Base-by-base conservation (phyloP, 148 eudicot species). In the Drosera capensis region DNA sequence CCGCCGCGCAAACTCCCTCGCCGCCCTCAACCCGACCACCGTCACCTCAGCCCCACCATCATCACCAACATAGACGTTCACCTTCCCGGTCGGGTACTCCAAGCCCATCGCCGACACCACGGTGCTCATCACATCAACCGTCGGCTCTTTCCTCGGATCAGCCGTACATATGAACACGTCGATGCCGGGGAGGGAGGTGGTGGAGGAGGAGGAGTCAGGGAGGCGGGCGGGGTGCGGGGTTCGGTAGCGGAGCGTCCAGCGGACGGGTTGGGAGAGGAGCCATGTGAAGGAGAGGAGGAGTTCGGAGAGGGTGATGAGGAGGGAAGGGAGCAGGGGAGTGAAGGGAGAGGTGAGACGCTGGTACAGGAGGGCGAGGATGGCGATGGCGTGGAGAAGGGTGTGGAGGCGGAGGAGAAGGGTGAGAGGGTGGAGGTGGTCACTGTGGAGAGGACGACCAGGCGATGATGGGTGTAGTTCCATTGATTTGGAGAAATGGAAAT, bases 141-240 rank as follows among this genome's bases (percentile, higher is more conserved):
- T 24, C 0, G 75, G 71, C 43, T 65, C 71, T 29, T 40, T 70
- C 0, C 23, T 36, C 5, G 71, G 64, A 25, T 70, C 71, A 0
- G 75, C 46, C 1, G 75, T 53, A 35, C 70, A 65, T 14, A 70
- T 45, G 21, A 70, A 53, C 18, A 70, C 58, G 25, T 70, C 75
- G 1, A 70, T 24, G 0, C 50, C 41, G 0, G 75, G 68, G 7
- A 70, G 52, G 1, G 35, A 7, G 0, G 39, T 35, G 0, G 58
- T 57, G n/a, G n/a, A n/a, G n/a, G n/a, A n/a, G n/a, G n/a, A n/a
- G n/a, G n/a, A n/a, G 1, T 14, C 17, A 0, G 70, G 67, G 2
- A 60, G 29, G 2, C 39, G 40, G n/a, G 56, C 67, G 0, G 61
- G 47, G 34, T 47, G 61, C 28, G 18, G 46, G 7, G 52, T 40